Evolutionary conservation across 208 protist genomes (phyloP).

Genomic region (Trypanosoma cruzi): DNA sequence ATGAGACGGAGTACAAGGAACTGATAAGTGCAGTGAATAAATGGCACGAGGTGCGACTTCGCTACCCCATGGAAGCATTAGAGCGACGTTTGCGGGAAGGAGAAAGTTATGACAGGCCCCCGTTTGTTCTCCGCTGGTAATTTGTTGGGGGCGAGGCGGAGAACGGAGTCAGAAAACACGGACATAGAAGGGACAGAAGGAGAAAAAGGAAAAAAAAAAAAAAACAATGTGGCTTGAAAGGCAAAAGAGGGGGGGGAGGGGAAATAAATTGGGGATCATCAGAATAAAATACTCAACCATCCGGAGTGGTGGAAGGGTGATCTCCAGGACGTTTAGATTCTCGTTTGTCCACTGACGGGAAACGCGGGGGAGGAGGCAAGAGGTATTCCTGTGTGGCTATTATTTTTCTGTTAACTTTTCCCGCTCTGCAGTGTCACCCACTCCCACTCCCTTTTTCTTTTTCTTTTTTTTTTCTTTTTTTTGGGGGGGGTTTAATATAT

Average conservation of each 20-base stretch:
- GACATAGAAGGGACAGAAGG: neutral
- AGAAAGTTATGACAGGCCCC: neutral
- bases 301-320: too few relatives aligned
- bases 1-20: conserved; percentile 19
- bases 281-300: neutral
- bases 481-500: too few relatives aligned
- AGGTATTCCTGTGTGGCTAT: neutral
- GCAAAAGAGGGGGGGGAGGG: conserved; percentile 1
- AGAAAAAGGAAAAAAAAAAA: conserved; percentile 8
- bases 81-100: conserved; percentile 15
- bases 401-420: neutral
- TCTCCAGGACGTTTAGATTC: too few relatives aligned
- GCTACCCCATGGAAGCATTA: conserved; percentile 13
- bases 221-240: too few relatives aligned
- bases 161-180: neutral
- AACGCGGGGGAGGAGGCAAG: neutral
- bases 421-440: neutral
- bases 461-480: conserved; percentile 27
- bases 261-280: conserved; percentile 2
- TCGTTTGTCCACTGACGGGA: neutral
- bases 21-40: conserved; percentile 11
- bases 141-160: neutral
- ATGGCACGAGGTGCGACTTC: conserved; percentile 9
- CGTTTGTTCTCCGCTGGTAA: conserved; percentile 30
- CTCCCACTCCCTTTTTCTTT: conserved; percentile 4